Evolutionary conservation across 495 filamentous ascomycete species (phyloP).

Genomic region (Hypoxylon intermedium): DNA sequence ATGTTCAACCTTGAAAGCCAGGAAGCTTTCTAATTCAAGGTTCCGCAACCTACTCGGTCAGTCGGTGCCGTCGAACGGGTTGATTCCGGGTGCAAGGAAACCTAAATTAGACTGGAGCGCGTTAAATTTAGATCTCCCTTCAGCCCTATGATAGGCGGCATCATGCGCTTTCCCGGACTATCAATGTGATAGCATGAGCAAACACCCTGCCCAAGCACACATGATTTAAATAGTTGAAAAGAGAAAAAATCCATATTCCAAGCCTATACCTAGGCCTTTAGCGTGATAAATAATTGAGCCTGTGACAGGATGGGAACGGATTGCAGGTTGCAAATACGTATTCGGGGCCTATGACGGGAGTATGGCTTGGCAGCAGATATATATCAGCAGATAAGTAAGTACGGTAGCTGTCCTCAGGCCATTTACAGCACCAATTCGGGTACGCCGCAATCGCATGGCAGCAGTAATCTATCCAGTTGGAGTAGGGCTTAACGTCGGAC

Average conservation of each 20-base stretch:
- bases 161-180: neutral
- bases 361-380: conserved; percentile 18
- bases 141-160: conserved; percentile 25
- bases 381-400: conserved; percentile 14
- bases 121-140: conserved; percentile 33
- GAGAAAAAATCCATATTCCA: no score
- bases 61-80: conserved; percentile 17
- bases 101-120: conserved; percentile 24
- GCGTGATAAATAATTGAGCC: neutral
- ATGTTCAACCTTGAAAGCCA: conserved; percentile 11
- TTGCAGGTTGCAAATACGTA: neutral
- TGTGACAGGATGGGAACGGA: neutral
- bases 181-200: no score
- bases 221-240: no score
- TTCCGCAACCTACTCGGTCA: conserved; percentile 1
- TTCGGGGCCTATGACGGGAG: neutral
- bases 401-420: neutral
- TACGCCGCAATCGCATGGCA: neutral
- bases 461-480: neutral
- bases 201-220: no score
- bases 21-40: conserved; percentile 13
- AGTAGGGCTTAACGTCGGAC: neutral
- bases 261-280: no score
- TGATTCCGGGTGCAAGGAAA: conserved; percentile 21
- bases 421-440: conserved; percentile 5